Evolutionary conservation across 495 filamentous ascomycete species (phyloP).

Genomic region (Trichoderma asperelloides): DNA sequence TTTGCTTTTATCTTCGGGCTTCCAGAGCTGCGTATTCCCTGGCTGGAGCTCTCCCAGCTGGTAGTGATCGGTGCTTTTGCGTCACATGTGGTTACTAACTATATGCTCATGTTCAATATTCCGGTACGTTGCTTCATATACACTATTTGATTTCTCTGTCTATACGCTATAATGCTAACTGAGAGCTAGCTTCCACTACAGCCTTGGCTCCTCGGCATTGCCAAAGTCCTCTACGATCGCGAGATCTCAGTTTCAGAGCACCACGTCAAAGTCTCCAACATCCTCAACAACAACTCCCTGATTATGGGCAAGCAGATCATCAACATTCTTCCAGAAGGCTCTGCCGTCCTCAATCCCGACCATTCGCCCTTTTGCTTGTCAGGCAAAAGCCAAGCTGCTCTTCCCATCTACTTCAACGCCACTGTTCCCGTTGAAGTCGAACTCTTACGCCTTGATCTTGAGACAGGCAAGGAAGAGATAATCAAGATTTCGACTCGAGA

Average conservation of each 20-base stretch:
- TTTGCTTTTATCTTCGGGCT: constrained; percentile 74
- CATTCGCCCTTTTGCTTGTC: constrained; percentile 69
- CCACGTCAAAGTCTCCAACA: constrained; percentile 74
- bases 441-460: constrained; percentile 71
- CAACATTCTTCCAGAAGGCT: constrained; percentile 93
- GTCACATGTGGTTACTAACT: constrained; percentile 60
- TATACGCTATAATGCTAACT: constrained; percentile 14
- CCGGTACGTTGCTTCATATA: constrained; percentile 43
- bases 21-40: constrained; percentile 80
- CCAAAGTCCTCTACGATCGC: constrained; percentile 74
- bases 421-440: constrained; percentile 82
- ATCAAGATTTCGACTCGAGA: constrained; percentile 52
- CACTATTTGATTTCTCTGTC: neutral
- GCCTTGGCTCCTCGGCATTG: constrained; percentile 55
- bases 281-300: constrained; percentile 82
- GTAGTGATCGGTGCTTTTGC: constrained; percentile 59
- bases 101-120: constrained; percentile 86
- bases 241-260: constrained; percentile 85
- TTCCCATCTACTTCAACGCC: constrained; percentile 91
- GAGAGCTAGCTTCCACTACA: constrained; percentile 49
- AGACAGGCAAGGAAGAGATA: constrained; percentile 67
- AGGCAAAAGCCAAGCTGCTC: constrained; percentile 40
- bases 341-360: constrained; percentile 78
- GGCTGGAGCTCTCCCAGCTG: constrained; percentile 79
- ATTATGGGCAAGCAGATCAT: constrained; percentile 94